Base-by-base conservation (phyloP, 1,139 yeast genomes). In the Pichia kudriavzevii region DNA sequence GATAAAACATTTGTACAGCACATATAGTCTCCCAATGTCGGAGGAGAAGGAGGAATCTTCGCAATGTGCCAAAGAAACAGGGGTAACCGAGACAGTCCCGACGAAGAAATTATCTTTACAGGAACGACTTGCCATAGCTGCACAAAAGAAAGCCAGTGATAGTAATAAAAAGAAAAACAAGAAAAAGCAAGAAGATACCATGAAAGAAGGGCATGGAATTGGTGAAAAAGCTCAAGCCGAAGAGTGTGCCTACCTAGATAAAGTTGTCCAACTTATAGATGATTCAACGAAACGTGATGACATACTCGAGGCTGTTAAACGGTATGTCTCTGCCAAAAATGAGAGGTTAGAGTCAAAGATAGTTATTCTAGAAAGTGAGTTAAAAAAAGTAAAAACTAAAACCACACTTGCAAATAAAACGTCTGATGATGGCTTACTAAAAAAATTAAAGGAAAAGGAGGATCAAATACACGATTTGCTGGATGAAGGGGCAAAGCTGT, bases 101-200 rank as follows among this genome's bases (percentile, higher is more conserved):
- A 32, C 35, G 15, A 74, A 75, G 47, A 64, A 83, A 46, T 60
- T 80, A 29, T 71, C 93, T 0, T 62, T 83, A 48, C 88, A 84
- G 51, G 94, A 85, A 50, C 63, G 95, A 44, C 63, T 85, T 39
- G 93, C 93, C 1, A 59, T 78, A 47, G 95, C 95, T 1, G 87
- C 59, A 3, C 43, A 48, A n/a, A 42, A 42, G 19, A 20, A 28
- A 16, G 27, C 17, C 2, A 32, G 25, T 13, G 21, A 5, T 7
- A 17, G 20, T 7, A 18, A 30, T 16, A 32, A 31, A 28, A 21
- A 21, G 13, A 16, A 31, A 25, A 25, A 21, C 14, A 16, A 28
- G 24, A 1, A 28, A 17, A 28, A 25, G 20, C 18, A 18, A 19
- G 22, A 32, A 20, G 35, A 23, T 16, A 30, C 30, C 13, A 35